These are phyloP conservation scores for Aspergillus sp. DNA, from an alignment of 2,329 filamentous ascomycete species.

Conservation along the genomic window DNA sequence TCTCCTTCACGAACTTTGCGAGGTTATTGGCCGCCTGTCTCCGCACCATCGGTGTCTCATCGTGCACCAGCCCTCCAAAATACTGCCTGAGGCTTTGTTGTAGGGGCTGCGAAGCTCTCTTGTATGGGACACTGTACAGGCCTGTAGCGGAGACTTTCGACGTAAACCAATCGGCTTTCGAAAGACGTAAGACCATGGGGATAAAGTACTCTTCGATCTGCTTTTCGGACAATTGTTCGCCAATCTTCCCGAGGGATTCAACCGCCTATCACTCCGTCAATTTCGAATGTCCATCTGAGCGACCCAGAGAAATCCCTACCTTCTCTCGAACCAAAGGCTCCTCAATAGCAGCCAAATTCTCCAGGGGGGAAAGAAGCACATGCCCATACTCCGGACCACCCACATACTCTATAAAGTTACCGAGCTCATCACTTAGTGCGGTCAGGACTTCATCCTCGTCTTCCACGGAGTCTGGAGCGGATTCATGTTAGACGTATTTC, in stretches of 20 bases:
- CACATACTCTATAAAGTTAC: constrained; percentile 94
- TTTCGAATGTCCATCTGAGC: constrained; percentile 3
- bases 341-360: constrained; percentile 97
- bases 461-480: constrained; percentile 81
- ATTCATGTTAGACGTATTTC: constrained; percentile 15
- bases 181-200: constrained; percentile 86
- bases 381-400: constrained; percentile 89
- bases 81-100: constrained; percentile 89
- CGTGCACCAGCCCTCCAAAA: constrained; percentile 87
- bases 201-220: constrained; percentile 98
- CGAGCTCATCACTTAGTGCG: constrained; percentile 91
- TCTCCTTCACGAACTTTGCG: constrained; percentile 95
- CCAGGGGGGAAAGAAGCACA: constrained; percentile 89
- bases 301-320: constrained; percentile 46
- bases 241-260: constrained; percentile 99
- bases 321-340: constrained; percentile 97
- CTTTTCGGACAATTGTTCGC: constrained; percentile 76
- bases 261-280: constrained; percentile 59
- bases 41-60: constrained; percentile 98
- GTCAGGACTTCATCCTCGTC: constrained; percentile 98
- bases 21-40: constrained; percentile 94
- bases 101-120: constrained; percentile 75
- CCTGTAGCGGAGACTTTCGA: constrained; percentile 98
- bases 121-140: constrained; percentile 88
- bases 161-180: constrained; percentile 99